Base-by-base conservation (phyloP, 345 rosid genomes). In the Linum usitatissimum region DNA sequence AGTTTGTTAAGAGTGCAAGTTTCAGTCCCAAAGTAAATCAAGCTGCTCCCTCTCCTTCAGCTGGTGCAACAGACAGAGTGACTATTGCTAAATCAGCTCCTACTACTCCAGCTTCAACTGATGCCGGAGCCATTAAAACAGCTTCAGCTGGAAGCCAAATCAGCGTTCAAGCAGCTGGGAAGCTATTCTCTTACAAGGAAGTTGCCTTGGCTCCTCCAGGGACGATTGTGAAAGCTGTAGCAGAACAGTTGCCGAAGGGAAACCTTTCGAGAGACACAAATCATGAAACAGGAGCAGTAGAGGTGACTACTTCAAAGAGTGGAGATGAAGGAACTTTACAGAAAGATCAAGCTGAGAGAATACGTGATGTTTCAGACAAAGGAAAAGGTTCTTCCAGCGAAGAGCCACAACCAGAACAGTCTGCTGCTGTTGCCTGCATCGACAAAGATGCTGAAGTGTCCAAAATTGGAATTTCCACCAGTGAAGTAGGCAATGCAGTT, bases 201-300 rank as follows among this genome's bases (percentile, higher is more conserved):
- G 99, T 93, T 72, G 99, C 99, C 60, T 70, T 90, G 76, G 97
- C 97, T 57, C 96, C 94, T 55, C 99, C 94, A 34, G 99, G 99
- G 68, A 85, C 96, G 18, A 86, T 93, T 73, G 97, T 85, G 64
- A 93, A 89, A 81, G 80, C 84, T 36, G 96, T 82, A 66, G 71
- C 90, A 15, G 97, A 87, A 71, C 84, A 84, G 71, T 71, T 77
- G 73, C 85, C 96, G 34, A 75, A 82, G 74, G 89, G 61, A 66
- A 72, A 72, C 66, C 53, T 19, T 70, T 55, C 69, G 1, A 18
- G 36, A 7, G 87, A 80, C 66, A 61, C 71, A 58, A 66, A 64
- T 53, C 80, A 75, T 56, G 85, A 74, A 67, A 73, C 65, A 15
- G 69, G 75, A 53, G 73, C 62, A 55, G 14, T 34, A 19, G 79